Conservation (phyloP, 305 asterid genomes). For the Rubia tinctorum region DNA sequence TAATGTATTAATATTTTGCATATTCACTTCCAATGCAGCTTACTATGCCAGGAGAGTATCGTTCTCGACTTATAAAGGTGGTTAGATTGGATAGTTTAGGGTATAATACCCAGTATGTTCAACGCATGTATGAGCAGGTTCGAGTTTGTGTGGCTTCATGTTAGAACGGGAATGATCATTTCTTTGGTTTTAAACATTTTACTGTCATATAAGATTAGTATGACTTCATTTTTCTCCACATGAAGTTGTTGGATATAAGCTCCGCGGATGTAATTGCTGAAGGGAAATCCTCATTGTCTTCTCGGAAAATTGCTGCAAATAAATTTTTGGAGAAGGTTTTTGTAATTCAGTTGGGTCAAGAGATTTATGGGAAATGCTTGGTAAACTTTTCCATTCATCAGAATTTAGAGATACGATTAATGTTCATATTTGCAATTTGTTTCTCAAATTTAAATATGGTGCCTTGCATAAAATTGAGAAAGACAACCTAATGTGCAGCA, state of each 20-base stretch:
- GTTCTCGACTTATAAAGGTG: conserved; percentile 82
- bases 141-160: conserved; percentile 15
- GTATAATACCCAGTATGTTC: too few species aligned
- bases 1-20: conserved; percentile 28
- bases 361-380: conserved; percentile 93
- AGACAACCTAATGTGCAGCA: background rate
- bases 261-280: conserved; percentile 44
- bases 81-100: too few species aligned
- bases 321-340: conserved; percentile 59
- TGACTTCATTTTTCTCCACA: conserved; percentile 18
- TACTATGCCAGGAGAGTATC: conserved; percentile 71
- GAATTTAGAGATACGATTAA: conserved; percentile 7
- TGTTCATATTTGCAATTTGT: background rate
- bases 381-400: conserved; percentile 30
- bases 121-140: conserved; percentile 83
- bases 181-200: background rate
- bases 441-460: background rate
- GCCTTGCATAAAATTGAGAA: background rate
- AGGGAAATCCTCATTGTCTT: conserved; percentile 53
- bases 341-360: conserved; percentile 73
- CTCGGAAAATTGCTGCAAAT: conserved; percentile 49
- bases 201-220: background rate
- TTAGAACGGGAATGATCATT: background rate
- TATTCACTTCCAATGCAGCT: conserved; percentile 52
- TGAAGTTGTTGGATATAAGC: conserved; percentile 60